Percentiles rank a stretch among this genome's conserved stretches.
Conservation (phyloP, 768 basidiomycete species). For the Dendrothele bispora region DNA sequence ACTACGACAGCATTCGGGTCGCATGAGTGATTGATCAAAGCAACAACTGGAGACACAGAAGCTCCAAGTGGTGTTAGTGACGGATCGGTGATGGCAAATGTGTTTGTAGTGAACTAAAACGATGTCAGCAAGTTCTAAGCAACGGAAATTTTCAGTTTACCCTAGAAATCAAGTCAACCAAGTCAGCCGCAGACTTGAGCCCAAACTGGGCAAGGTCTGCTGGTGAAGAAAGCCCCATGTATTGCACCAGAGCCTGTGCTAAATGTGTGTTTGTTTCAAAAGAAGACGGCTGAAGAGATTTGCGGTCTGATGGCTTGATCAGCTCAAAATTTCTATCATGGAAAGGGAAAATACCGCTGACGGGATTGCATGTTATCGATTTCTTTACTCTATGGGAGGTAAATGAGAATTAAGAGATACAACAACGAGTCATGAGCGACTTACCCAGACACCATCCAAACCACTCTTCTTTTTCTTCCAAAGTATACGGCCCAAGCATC, state of each 20-base stretch:
- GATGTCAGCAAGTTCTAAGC: background rate
- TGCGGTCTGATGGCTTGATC: constrained; percentile 47
- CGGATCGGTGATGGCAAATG: constrained; percentile 81
- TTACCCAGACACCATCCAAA: constrained; percentile 55
- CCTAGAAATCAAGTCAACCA: constrained; percentile 72
- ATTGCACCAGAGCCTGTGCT: constrained; percentile 73
- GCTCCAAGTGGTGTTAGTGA: constrained; percentile 81
- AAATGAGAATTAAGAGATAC: background rate
- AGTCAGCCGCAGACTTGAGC: constrained; percentile 55
- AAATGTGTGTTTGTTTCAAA: constrained; percentile 65
- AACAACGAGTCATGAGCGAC: constrained; percentile 17
- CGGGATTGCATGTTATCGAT: constrained; percentile 76
- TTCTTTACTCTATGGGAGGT: constrained; percentile 46
- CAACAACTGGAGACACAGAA: constrained; percentile 76
- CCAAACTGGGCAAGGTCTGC: constrained; percentile 59
- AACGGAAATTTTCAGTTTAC: constrained; percentile 32
- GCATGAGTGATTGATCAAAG: constrained; percentile 88
- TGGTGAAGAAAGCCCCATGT: constrained; percentile 60
- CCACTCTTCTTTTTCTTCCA: constrained; percentile 64
- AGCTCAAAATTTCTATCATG: background rate
- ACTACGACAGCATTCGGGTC: constrained; percentile 89
- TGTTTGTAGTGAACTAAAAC: constrained; percentile 84
- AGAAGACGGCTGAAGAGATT: constrained; percentile 45
- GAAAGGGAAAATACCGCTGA: constrained; percentile 34
- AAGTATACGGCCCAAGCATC: constrained; percentile 75